These are phyloP conservation scores for Boechera retrofracta DNA, from an alignment of 345 rosid genomes.

Conservation along the genomic window DNA sequence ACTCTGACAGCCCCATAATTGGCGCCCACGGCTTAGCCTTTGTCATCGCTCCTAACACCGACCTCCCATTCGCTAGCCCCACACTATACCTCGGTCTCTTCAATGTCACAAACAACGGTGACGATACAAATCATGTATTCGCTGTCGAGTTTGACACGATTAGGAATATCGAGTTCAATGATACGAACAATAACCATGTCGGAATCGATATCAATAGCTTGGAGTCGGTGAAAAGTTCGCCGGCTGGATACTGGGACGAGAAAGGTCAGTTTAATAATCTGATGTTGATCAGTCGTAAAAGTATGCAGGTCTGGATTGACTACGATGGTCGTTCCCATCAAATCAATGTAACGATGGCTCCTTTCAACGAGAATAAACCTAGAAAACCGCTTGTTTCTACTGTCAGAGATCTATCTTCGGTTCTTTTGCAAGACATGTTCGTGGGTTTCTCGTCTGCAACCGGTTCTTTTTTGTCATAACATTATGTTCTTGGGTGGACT, in stretches of 20 bases:
- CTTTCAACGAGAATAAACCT: constrained; percentile 47
- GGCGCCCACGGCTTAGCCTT: constrained; percentile 57
- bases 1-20: not conserved
- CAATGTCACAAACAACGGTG: constrained; percentile 37
- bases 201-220: constrained; percentile 54
- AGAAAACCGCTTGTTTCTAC: constrained; percentile 49
- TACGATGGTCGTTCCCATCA: constrained; percentile 57
- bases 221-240: constrained; percentile 26
- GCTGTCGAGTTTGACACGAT: constrained; percentile 62
- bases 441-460: constrained; percentile 70
- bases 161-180: constrained; percentile 24
- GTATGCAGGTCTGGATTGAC: constrained; percentile 72
- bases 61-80: not conserved
- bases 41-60: constrained; percentile 46
- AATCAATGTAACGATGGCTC: constrained; percentile 61
- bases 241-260: constrained; percentile 45
- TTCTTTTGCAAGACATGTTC: constrained; percentile 49
- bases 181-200: constrained; percentile 51
- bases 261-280: constrained; percentile 44
- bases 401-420: constrained; percentile 47
- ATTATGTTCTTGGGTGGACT: constrained; percentile 70
- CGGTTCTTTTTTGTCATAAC: constrained; percentile 18
- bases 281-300: constrained; percentile 51
- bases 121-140: constrained; percentile 49
- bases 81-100: constrained; percentile 49